These are phyloP conservation scores for Neofusicoccum laricinum DNA, from an alignment of 2,329 filamentous ascomycete genomes.

Conservation along the genomic window DNA sequence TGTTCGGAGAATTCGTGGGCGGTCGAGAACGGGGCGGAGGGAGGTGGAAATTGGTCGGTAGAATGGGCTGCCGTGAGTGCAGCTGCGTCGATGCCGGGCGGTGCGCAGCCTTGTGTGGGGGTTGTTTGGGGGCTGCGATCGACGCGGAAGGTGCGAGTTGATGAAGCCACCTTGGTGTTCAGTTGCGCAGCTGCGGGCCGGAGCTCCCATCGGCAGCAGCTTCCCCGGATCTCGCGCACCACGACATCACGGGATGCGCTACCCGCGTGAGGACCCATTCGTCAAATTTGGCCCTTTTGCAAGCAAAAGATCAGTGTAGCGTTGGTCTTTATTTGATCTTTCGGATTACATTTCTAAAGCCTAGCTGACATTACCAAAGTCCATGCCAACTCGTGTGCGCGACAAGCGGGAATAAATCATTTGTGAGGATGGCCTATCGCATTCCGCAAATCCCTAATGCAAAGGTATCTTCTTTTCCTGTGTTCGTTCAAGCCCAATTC, in stretches of 20 bases:
- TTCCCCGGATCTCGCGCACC: background rate
- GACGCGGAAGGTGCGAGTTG: background rate
- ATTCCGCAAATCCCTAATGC: background rate
- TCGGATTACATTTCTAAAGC: background rate
- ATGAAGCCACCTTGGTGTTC: slow-evolving; percentile 16
- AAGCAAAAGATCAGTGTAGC: too few relatives aligned
- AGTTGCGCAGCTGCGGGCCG: slow-evolving; percentile 6
- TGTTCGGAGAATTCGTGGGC: background rate
- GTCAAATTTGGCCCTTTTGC: background rate
- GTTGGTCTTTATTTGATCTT: background rate
- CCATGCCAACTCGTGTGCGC: background rate
- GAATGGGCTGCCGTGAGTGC: background rate
- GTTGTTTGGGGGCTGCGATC: background rate
- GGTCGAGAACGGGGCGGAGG: too few relatives aligned
- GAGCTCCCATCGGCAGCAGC: slow-evolving; percentile 7
- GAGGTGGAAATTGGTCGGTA: background rate
- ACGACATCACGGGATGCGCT: background rate
- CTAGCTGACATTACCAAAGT: background rate
- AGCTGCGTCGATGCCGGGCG: background rate
- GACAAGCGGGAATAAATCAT: background rate
- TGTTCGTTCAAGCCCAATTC: background rate
- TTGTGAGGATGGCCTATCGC: background rate
- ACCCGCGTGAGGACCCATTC: too few relatives aligned
- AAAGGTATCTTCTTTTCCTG: slow-evolving; percentile 17
- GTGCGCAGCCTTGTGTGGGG: background rate